These are phyloP conservation scores for Kodamaea kaohsiungensis DNA, from an alignment of 805 yeast genomes.

Conservation along the genomic window DNA sequence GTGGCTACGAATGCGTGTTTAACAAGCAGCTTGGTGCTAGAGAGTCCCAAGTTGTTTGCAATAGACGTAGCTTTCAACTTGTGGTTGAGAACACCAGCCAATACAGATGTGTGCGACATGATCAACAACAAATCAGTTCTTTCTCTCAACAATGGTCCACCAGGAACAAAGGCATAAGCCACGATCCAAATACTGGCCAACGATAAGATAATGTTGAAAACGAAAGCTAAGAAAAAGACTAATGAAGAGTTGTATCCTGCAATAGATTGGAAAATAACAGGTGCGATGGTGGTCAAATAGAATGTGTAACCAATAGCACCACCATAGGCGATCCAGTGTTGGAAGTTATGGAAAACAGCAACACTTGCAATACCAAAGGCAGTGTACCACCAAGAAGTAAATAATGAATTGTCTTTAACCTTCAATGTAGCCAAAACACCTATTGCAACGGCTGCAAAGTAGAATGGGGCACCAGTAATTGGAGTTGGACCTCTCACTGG, in stretches of 20 bases:
- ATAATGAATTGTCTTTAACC: conserved; percentile 22
- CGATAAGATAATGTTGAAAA: conserved; percentile 53
- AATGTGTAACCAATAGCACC: conserved; percentile 68
- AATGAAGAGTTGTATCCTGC: conserved; percentile 57
- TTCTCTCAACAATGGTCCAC: conserved; percentile 85
- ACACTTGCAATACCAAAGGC: conserved; percentile 51
- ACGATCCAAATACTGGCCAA: conserved; percentile 95
- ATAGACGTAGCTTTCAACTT: conserved; percentile 22
- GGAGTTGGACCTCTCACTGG: conserved; percentile 88
- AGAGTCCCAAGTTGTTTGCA: neutral
- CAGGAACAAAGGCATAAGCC: conserved; percentile 98
- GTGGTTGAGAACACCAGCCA: conserved; percentile 51
- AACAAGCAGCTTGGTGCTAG: conserved; percentile 20
- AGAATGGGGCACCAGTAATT: conserved; percentile 75
- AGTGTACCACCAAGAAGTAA: conserved; percentile 30
- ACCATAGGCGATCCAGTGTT: conserved; percentile 70
- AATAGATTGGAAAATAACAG: conserved; percentile 59
- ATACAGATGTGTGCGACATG: conserved; percentile 52
- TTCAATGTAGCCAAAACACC: conserved; percentile 45
- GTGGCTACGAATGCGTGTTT: conserved; percentile 32
- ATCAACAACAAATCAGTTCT: conserved; percentile 76
- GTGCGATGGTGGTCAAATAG: conserved; percentile 63
- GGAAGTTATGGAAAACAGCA: conserved; percentile 47
- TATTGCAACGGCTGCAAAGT: conserved; percentile 56
- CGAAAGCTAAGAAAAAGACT: conserved; percentile 50